Evolutionary conservation across 106 monocot species (phyloP).

Genomic region (Cymbidium sinense): DNA sequence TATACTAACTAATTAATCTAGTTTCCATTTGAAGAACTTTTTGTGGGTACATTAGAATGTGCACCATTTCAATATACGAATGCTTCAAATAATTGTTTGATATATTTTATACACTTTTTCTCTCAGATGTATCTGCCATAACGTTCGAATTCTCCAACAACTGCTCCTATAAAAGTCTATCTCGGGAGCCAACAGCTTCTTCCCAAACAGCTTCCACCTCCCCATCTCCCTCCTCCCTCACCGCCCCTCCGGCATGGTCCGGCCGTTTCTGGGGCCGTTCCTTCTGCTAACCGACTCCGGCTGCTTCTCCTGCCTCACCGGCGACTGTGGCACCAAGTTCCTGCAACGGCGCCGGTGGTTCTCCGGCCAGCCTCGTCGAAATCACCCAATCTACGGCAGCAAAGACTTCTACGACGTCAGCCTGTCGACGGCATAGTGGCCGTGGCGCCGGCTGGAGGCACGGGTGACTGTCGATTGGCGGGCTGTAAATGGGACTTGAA

Average conservation of each 20-base stretch:
- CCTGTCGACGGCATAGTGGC: conserved; percentile 64
- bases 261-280: conserved; percentile 60
- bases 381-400: conserved; percentile 29
- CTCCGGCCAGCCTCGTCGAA: conserved; percentile 54
- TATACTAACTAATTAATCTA: too few species aligned
- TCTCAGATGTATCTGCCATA: neutral
- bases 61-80: too few species aligned
- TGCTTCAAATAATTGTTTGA: too few species aligned
- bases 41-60: too few species aligned
- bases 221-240: conserved; percentile 4
- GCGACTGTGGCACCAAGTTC: conserved; percentile 44
- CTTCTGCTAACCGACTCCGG: conserved; percentile 33
- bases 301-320: conserved; percentile 34
- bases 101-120: neutral
- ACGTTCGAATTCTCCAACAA: conserved; percentile 19
- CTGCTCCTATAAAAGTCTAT: conserved; percentile 34
- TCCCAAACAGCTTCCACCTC: conserved; percentile 24
- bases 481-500: conserved; percentile 43
- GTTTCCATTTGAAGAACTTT: too few species aligned
- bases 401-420: conserved; percentile 62
- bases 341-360: conserved; percentile 43
- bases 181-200: conserved; percentile 34
- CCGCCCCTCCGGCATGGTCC: conserved; percentile 44
- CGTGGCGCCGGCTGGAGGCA: conserved; percentile 33
- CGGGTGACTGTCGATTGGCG: conserved; percentile 20